Conservation (phyloP, 129 eudicot species). For the Centrapalus pauciflorus region DNA sequence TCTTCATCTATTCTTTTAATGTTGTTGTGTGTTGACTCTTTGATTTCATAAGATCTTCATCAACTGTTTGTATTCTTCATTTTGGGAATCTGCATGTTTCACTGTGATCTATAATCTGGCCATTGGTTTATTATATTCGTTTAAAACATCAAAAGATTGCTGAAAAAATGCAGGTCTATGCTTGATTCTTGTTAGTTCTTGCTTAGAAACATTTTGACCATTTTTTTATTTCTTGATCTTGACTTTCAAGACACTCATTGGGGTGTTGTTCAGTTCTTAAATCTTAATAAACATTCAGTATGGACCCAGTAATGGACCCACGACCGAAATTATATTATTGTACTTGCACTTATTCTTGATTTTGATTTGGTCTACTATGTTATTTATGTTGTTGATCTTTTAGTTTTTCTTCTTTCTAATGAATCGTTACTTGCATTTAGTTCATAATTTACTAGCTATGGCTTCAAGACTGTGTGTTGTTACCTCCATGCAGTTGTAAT, state of each 20-base stretch:
- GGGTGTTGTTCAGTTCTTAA: constrained; percentile 8
- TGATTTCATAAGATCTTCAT: neutral
- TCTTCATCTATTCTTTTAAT: neutral
- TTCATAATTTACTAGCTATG: constrained; percentile 3
- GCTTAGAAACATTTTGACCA: neutral
- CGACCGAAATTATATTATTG: neutral
- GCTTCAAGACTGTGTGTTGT: neutral
- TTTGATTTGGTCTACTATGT: constrained; percentile 17
- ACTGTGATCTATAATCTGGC: neutral
- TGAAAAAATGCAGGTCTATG: neutral
- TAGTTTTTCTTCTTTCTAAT: neutral
- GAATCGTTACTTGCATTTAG: neutral
- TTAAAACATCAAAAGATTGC: neutral
- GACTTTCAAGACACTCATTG: constrained; percentile 36
- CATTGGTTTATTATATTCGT: neutral
- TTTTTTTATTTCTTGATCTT: constrained; percentile 19
- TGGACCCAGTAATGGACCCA: constrained; percentile 19
- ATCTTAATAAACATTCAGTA: constrained; percentile 4
- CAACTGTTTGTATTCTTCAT: neutral
- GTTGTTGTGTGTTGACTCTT: constrained; percentile 8
- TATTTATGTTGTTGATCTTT: constrained; percentile 10
- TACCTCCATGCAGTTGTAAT: no score
- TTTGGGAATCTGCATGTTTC: constrained; percentile 19
- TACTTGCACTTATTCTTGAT: neutral
- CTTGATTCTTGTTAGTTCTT: neutral